phyloP scores from a whole-genome alignment of 1,284 basidiomycete genomes.

The Melampsora americana region DNA sequence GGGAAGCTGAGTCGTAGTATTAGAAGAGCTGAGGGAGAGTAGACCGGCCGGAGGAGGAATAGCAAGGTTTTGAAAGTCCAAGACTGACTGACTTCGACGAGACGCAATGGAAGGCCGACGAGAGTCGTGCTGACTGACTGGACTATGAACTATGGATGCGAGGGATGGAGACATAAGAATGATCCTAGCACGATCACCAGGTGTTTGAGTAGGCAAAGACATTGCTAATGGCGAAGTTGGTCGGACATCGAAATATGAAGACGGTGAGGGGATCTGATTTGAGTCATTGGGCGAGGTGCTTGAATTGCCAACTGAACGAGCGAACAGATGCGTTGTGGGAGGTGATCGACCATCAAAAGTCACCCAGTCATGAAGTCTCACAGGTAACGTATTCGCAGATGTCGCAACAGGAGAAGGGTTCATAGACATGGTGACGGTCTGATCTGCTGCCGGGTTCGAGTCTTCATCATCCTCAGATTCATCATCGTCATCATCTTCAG shows the following conservation, averaged over 20 bases:
- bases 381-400: too few species aligned
- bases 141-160: slow-evolving; percentile 4
- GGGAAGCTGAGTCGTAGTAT: background rate
- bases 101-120: slow-evolving; percentile 8
- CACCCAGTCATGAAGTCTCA: background rate
- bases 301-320: slow-evolving; percentile 5
- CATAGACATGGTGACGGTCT: background rate
- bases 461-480: background rate
- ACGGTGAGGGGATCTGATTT: background rate
- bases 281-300: background rate
- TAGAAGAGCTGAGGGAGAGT: background rate
- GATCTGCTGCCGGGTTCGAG: background rate
- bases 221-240: background rate
- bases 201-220: background rate
- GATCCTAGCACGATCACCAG: slow-evolving; percentile 25
- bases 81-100: slow-evolving; percentile 25
- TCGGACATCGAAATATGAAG: background rate
- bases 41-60: background rate
- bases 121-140: background rate
- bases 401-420: background rate
- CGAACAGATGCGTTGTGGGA: background rate
- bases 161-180: slow-evolving; percentile 21
- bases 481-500: background rate
- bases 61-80: background rate
- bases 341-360: background rate